These are phyloP conservation scores for Phlyctochytrium bullatum DNA, from an alignment of 192 early-diverging fungal species.

Conservation along the genomic window DNA sequence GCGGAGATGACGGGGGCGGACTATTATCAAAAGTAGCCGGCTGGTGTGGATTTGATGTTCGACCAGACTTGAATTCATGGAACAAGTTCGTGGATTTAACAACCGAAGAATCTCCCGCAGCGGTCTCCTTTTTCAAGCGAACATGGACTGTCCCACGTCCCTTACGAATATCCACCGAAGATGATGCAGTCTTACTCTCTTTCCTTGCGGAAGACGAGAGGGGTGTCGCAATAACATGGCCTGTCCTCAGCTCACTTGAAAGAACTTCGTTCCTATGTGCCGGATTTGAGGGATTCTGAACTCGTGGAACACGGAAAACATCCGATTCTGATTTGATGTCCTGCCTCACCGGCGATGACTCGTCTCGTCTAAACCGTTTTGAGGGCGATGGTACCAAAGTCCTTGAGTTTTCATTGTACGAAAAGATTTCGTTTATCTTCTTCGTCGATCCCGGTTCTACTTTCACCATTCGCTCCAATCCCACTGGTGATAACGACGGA, in stretches of 20 bases:
- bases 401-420: not conserved
- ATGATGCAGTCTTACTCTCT: not conserved
- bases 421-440: not conserved
- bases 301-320: not conserved
- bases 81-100: too few species aligned
- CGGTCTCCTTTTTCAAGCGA: not conserved
- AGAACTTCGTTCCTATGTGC: not conserved
- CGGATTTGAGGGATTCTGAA: not conserved
- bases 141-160: not conserved
- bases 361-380: not conserved
- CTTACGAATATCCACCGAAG: not conserved
- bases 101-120: too few species aligned
- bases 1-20: not conserved
- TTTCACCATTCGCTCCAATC: too few species aligned
- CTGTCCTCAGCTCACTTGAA: not conserved
- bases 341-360: not conserved
- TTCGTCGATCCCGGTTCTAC: too few species aligned
- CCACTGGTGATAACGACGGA: too few species aligned
- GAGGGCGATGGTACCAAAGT: too few species aligned
- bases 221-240: not conserved
- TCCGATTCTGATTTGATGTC: not conserved
- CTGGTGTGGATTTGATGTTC: not conserved
- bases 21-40: not conserved
- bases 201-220: not conserved
- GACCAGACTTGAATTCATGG: too few species aligned